Evolutionary conservation across 1,284 basidiomycete species (phyloP).

Genomic region (Chiua sp.): DNA sequence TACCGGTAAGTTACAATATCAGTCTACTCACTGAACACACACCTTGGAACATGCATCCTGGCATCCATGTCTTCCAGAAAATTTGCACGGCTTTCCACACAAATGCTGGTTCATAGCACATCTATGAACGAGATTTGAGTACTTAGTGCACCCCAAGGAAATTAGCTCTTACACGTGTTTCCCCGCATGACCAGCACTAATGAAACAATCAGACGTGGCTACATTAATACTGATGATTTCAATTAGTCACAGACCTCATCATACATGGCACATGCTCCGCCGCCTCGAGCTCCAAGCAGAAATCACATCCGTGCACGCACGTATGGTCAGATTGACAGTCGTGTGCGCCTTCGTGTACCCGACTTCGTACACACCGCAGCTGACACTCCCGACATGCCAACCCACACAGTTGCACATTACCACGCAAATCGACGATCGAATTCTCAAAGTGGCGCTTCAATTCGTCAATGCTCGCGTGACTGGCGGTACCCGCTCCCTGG

Average conservation of each 20-base stretch:
- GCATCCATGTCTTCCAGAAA: conserved; percentile 53
- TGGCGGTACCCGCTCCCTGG: conserved; percentile 26
- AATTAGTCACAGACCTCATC: conserved; percentile 44
- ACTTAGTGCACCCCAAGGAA: too few relatives aligned
- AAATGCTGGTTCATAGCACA: conserved; percentile 55
- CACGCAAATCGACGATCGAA: conserved; percentile 47
- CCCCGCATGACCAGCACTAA: conserved; percentile 61
- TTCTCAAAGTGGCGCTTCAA: conserved; percentile 51
- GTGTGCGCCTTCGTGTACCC: conserved; percentile 52
- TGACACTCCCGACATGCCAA: conserved; percentile 52
- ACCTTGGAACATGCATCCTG: conserved; percentile 57
- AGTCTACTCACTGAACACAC: not conserved
- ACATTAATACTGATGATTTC: not conserved
- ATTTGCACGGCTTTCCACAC: conserved; percentile 53
- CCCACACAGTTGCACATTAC: conserved; percentile 54
- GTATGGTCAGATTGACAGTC: conserved; percentile 54
- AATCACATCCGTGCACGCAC: conserved; percentile 51
- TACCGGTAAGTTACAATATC: too few relatives aligned
- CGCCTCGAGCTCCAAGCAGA: conserved; percentile 41
- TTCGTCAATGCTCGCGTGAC: conserved; percentile 50
- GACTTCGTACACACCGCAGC: conserved; percentile 50
- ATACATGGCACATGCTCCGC: conserved; percentile 43
- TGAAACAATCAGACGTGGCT: not conserved
- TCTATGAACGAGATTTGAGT: conserved; percentile 32
- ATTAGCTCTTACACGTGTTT: too few relatives aligned